Base-by-base conservation (phyloP, 257 asterid species). In the Eustoma russellianum region DNA sequence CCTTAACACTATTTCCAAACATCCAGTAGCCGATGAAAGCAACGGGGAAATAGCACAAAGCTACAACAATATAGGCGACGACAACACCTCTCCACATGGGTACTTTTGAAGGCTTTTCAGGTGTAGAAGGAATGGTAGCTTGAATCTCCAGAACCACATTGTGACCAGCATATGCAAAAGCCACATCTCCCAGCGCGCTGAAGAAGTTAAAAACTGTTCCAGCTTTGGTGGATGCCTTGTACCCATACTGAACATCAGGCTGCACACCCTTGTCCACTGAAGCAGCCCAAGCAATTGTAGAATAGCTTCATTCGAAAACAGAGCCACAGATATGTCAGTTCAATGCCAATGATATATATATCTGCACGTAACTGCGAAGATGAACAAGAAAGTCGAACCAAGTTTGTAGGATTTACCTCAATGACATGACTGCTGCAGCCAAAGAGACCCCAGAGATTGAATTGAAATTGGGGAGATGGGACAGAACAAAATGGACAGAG, bases 131-230 rank as follows among this genome's bases (percentile, higher is more conserved):
- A 19, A 80, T 72, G 0, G 78, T 66, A 13, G 85, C 82, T 44
- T 80, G 88, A 64, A 80, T 80, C 60, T 80, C 88, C 57, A 80
- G 34, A 8, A 67, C 85, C 3, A 79, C 85, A 47, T 79, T 79
- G 55, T 73, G 83, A 0, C 83, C 83, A 3, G 83, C 79, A 35
- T 48, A 79, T 17, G 83, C 79, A 43, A 79, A 80, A 0, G 84
- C 85, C 11, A 80, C 67, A 15, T 72, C 82, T 0, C 88, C 84
- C 46, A 80, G 30, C 3, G 83, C 89, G 53, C 79, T 69, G 0
- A 75, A 53, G 46, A 78, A 78, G 6, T 59, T 59, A 17, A 81
- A 75, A 13, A 70, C 19, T 30, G 15, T 67, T 40, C 77, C 83
- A 0, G 55, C 0, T 0, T 4, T 10, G 0, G 76, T 76, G 13